These are phyloP conservation scores for Aspergillus homomorphus DNA, from an alignment of 495 filamentous ascomycete genomes.

Conservation along the genomic window DNA sequence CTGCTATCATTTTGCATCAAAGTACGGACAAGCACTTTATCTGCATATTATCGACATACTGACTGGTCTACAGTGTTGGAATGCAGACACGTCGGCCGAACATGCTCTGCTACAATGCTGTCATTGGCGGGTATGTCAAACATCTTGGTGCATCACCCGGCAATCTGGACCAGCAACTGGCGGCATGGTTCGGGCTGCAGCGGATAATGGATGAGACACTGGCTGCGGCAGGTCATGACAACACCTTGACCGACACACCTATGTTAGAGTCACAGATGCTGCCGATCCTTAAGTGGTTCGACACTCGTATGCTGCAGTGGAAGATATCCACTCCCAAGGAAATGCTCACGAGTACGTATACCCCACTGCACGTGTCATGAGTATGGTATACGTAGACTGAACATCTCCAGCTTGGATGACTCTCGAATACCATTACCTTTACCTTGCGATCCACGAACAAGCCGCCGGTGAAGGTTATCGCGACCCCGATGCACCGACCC, in stretches of 20 bases:
- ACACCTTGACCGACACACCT: background rate
- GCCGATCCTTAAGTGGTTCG: constrained; percentile 5
- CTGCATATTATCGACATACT: background rate
- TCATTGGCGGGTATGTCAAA: background rate
- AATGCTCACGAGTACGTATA: background rate
- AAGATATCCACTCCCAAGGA: background rate
- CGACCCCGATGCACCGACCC: background rate
- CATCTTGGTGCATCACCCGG: background rate
- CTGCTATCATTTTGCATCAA: constrained; percentile 2
- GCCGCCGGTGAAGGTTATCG: constrained; percentile 1
- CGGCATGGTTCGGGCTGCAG: constrained; percentile 2
- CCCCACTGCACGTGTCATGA: too few species aligned
- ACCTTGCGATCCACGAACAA: background rate
- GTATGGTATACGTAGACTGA: background rate
- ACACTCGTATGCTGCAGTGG: constrained; percentile 1
- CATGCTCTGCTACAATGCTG: background rate
- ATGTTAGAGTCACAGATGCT: background rate
- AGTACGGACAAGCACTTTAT: background rate
- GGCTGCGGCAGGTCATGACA: background rate
- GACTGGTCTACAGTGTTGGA: background rate
- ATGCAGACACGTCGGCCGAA: constrained; percentile 4
- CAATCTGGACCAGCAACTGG: background rate
- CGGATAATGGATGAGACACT: constrained; percentile 2
- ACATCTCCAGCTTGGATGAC: background rate
- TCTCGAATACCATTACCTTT: constrained; percentile 3